Evolutionary conservation across 192 early-diverging fungal genomes (phyloP).

Genomic region (Coemansia sp.): DNA sequence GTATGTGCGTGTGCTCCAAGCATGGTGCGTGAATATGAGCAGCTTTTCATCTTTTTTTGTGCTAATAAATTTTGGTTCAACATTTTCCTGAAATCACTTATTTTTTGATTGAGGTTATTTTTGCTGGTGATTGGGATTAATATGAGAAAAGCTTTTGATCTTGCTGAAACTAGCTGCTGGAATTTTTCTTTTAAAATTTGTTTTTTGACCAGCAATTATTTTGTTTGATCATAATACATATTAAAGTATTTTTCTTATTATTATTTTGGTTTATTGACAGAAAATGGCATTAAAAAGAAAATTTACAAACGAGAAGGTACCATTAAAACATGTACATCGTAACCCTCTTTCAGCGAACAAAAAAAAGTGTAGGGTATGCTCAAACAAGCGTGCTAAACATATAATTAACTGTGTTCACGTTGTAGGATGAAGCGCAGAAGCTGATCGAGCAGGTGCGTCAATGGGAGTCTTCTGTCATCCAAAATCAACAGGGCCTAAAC

Average conservation of each 20-base stretch:
- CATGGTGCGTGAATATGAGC: neutral
- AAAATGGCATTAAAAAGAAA: conserved; percentile 41
- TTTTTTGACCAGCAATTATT: neutral
- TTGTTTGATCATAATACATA: neutral
- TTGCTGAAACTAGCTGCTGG: too few relatives aligned
- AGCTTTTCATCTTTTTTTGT: neutral
- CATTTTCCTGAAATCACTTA: too few relatives aligned
- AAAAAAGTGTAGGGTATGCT: neutral
- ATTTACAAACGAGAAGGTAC: conserved; percentile 16
- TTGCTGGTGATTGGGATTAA: too few relatives aligned
- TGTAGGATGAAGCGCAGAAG: conserved; percentile 16
- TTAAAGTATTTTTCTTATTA: neutral
- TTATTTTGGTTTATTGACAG: neutral
- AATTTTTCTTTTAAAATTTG: too few relatives aligned
- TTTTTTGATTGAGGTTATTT: too few relatives aligned
- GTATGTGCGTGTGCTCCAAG: neutral
- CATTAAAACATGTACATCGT: neutral
- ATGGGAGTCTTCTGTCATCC: conserved; percentile 65
- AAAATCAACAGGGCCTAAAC: conserved; percentile 73
- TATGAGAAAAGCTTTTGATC: too few relatives aligned
- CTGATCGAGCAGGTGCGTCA: conserved; percentile 48
- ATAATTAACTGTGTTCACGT: neutral
- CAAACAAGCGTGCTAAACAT: neutral
- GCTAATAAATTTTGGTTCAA: neutral
- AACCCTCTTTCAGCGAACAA: neutral